phyloP scores from a whole-genome alignment of 768 basidiomycete genomes.

The Boletus edulis region DNA sequence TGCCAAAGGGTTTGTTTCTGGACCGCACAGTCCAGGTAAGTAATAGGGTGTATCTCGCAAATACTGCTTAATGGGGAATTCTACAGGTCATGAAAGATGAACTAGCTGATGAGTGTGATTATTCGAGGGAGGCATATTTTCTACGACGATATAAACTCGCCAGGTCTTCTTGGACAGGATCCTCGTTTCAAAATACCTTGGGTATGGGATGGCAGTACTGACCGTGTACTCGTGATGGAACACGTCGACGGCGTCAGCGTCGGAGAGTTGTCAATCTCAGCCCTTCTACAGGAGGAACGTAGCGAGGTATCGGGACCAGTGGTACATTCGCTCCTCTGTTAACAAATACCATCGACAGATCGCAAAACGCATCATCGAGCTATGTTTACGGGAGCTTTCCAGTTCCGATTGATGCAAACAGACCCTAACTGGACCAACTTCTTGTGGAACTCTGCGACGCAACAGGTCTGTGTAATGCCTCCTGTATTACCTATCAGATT shows the following conservation, averaged over 20 bases:
- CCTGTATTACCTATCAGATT: background rate
- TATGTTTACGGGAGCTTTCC: constrained; percentile 90
- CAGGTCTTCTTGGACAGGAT: constrained; percentile 52
- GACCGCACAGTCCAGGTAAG: constrained; percentile 78
- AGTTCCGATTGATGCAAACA: constrained; percentile 95
- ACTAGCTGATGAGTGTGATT: constrained; percentile 91
- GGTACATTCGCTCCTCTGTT: background rate
- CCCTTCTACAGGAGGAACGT: constrained; percentile 61
- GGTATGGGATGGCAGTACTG: constrained; percentile 80
- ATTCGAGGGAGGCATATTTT: constrained; percentile 76
- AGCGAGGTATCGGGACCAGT: constrained; percentile 50
- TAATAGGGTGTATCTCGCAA: background rate
- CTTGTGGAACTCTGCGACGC: constrained; percentile 71
- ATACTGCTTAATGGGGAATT: background rate
- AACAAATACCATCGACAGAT: constrained; percentile 53
- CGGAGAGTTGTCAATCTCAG: constrained; percentile 55
- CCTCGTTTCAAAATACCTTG: constrained; percentile 79
- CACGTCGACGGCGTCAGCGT: constrained; percentile 77
- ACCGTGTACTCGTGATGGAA: constrained; percentile 88
- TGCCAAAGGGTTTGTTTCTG: constrained; percentile 88
- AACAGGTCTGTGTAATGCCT: constrained; percentile 46
- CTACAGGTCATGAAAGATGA: constrained; percentile 82
- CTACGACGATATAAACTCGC: constrained; percentile 57
- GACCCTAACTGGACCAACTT: constrained; percentile 99
- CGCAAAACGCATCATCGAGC: constrained; percentile 72